Conservation (phyloP, 2,329 filamentous ascomycete species). For the Clarireedia homoeocarpa region DNA sequence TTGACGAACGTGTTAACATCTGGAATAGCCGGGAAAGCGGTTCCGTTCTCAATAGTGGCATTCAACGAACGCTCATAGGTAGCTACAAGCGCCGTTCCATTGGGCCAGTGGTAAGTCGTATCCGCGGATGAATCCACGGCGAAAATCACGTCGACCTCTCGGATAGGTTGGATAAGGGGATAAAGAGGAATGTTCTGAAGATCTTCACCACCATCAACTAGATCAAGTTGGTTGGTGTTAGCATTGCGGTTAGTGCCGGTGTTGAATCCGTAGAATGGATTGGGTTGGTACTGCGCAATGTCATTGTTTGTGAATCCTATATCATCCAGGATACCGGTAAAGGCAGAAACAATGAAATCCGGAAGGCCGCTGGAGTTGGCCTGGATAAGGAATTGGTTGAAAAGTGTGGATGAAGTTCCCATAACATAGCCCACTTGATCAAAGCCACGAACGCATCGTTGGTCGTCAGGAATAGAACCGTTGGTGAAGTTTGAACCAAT, state of each 20-base stretch:
- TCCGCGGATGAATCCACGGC: slow-evolving; percentile 74
- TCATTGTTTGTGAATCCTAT: slow-evolving; percentile 57
- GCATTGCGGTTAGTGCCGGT: slow-evolving; percentile 51
- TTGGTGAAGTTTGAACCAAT: slow-evolving; percentile 64
- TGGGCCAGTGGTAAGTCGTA: slow-evolving; percentile 62
- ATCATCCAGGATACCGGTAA: slow-evolving; percentile 45
- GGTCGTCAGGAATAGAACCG: slow-evolving; percentile 47
- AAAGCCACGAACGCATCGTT: slow-evolving; percentile 66
- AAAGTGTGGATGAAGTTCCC: slow-evolving; percentile 78
- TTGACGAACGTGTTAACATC: slow-evolving; percentile 73
- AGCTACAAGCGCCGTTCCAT: slow-evolving; percentile 66
- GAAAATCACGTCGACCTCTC: slow-evolving; percentile 71
- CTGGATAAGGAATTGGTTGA: slow-evolving; percentile 68
- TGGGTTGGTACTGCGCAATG: slow-evolving; percentile 66
- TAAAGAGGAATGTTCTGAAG: slow-evolving; percentile 72
- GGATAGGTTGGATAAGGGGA: slow-evolving; percentile 66
- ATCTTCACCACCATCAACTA: slow-evolving; percentile 75
- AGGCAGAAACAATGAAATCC: slow-evolving; percentile 38
- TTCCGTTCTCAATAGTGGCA: slow-evolving; percentile 53
- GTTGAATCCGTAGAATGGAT: slow-evolving; percentile 66
- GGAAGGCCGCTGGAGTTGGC: slow-evolving; percentile 46
- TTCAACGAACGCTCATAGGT: slow-evolving; percentile 62
- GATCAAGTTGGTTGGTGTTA: slow-evolving; percentile 46
- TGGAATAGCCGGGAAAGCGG: slow-evolving; percentile 64
- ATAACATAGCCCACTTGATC: slow-evolving; percentile 79